Conservation (phyloP, 2,329 filamentous ascomycete genomes). For the Aspergillus eucalypticola region DNA sequence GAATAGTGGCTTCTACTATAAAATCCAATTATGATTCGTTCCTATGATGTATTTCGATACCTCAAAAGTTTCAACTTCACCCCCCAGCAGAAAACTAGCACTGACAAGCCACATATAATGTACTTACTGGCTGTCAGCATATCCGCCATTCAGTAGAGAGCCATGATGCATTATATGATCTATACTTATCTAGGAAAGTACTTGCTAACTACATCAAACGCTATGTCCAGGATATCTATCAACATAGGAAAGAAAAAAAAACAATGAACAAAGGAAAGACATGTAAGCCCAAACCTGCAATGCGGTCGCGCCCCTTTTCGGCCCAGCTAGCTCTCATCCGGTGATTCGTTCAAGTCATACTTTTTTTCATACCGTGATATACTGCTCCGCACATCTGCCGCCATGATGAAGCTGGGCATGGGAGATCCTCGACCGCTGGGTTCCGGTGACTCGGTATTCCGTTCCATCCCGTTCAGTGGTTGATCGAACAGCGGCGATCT, state of each 20-base stretch:
- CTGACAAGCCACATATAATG: no score
- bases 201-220: slow-evolving; percentile 6
- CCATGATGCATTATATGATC: slow-evolving; percentile 1
- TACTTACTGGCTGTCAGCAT: no score
- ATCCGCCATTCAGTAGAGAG: not conserved
- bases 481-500: slow-evolving; percentile 22
- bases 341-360: slow-evolving; percentile 33
- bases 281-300: not conserved
- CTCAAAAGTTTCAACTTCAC: no score
- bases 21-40: no score
- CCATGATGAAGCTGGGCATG: slow-evolving; percentile 21
- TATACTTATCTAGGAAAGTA: not conserved
- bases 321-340: slow-evolving; percentile 26
- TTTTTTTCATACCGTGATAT: slow-evolving; percentile 27
- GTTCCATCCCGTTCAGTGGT: slow-evolving; percentile 11
- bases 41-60: no score
- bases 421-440: slow-evolving; percentile 8
- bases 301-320: not conserved
- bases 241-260: not conserved
- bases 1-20: no score
- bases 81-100: no score
- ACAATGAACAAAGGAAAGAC: slow-evolving; percentile 12
- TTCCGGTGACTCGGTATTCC: slow-evolving; percentile 8
- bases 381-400: slow-evolving; percentile 25
- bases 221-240: slow-evolving; percentile 11